phyloP scores from a whole-genome alignment of 2,329 filamentous ascomycete species.

The Aspergillus neoniger region DNA sequence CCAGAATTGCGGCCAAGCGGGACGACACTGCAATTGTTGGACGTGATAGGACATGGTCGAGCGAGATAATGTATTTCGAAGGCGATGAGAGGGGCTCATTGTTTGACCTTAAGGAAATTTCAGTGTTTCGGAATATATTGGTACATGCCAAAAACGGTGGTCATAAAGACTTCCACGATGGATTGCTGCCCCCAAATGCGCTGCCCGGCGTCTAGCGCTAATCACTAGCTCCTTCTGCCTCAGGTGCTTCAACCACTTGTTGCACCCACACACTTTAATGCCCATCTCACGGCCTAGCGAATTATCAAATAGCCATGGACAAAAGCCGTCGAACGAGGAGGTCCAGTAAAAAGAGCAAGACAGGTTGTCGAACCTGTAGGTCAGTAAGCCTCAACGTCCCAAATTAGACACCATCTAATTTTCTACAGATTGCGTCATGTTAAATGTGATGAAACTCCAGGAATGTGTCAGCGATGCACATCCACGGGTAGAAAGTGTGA shows the following conservation, averaged over 20 bases:
- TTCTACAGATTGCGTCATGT: neutral
- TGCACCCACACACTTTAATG: neutral
- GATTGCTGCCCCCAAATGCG: no score
- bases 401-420: neutral
- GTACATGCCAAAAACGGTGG: neutral
- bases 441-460: neutral
- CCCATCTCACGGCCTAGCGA: neutral
- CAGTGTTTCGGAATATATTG: neutral
- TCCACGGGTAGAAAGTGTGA: neutral
- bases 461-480: neutral
- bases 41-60: no score
- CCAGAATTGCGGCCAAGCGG: no score
- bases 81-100: no score
- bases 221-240: neutral
- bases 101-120: no score
- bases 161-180: neutral
- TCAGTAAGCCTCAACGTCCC: neutral
- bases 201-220: neutral
- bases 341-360: neutral
- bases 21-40: no score
- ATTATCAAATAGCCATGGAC: neutral
- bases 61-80: no score
- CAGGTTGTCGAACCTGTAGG: neutral
- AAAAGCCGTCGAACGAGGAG: neutral
- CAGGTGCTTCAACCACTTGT: neutral